Evolutionary conservation across 1,284 basidiomycete species (phyloP), one percentile per base, ranked within the genome.

Genomic region (Ustilago curta): DNA sequence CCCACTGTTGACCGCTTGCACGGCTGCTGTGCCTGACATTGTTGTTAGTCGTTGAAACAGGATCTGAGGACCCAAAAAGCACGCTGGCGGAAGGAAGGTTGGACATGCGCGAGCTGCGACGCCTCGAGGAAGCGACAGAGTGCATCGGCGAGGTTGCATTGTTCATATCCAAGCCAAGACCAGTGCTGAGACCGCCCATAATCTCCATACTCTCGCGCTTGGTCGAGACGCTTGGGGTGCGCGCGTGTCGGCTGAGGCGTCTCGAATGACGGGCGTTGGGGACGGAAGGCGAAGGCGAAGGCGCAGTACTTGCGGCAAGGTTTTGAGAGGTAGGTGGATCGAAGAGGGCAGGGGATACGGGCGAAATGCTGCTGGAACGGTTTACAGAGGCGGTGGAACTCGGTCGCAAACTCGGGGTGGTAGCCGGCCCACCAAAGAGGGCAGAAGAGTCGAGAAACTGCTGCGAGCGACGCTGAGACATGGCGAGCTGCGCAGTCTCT

Each of bases 121-220:
- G 63, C 31, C 68, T 59, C 5, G 56, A 50, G 7, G 62, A 54
- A 11, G 31, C 57, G 42, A 64, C 23, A 1, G 62, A 62, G 42
- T 69, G 63, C 50, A 61, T 18, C 7, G 61, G 48, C 29, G 48
- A 32, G 14, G 61, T 39, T 8, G 59, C 16, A 12, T 25, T 51
- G 40, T 55, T 19, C 21, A 68, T 70, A n/a, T 73, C 76, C 14
- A 70, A 42, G 8, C 67, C 67, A 8, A 82, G 55, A 12, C 80
- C 80, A 21, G 76, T 69, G 35, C 66, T 66, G 37, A 82, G 32
- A 43, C 80, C 80, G 23, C 78, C 76, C 79, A 82, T 82, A 58
- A 82, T 76, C 59, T 82, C 81, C 65, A 82, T 80, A 56, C 77
- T 80, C 40, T 82, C 78, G n/a, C 79, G 73, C 32, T 75, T 73